phyloP scores from a whole-genome alignment of 192 early-diverging fungal genomes.

The Kickxella alabastrina region DNA sequence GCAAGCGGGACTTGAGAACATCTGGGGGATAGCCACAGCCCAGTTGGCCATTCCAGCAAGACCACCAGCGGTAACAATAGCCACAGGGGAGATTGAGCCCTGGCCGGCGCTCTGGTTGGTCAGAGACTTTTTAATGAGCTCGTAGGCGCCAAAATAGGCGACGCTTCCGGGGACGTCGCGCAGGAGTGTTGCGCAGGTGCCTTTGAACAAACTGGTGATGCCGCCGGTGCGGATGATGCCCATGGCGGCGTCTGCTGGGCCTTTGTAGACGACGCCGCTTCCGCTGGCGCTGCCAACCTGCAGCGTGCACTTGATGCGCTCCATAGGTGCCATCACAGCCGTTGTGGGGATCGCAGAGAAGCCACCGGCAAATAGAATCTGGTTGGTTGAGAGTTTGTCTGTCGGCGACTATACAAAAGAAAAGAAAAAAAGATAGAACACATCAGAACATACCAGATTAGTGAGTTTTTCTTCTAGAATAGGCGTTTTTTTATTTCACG shows the following conservation, averaged over 20 bases:
- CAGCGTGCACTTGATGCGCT: slow-evolving; percentile 92
- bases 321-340: slow-evolving; percentile 89
- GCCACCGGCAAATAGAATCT: slow-evolving; percentile 85
- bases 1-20: slow-evolving; percentile 79
- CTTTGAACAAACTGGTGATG: slow-evolving; percentile 82
- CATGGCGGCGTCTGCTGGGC: slow-evolving; percentile 81
- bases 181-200: slow-evolving; percentile 88
- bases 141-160: slow-evolving; percentile 95
- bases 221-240: slow-evolving; percentile 87
- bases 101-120: slow-evolving; percentile 64
- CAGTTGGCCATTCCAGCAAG: slow-evolving; percentile 99
- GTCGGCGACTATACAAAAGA: slow-evolving; percentile 25
- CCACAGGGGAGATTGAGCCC: slow-evolving; percentile 71
- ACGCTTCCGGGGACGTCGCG: slow-evolving; percentile 93
- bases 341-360: slow-evolving; percentile 96
- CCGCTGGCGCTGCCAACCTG: slow-evolving; percentile 60
- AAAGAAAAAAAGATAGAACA: slow-evolving; percentile 2
- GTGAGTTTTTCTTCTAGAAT: no score
- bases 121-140: slow-evolving; percentile 71
- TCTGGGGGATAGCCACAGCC: slow-evolving; percentile 71
- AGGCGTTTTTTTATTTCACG: no score
- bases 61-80: slow-evolving; percentile 92
- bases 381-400: slow-evolving; percentile 59
- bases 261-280: slow-evolving; percentile 68
- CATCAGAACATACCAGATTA: slow-evolving; percentile 2